Evolutionary conservation across 768 basidiomycete species (phyloP).

Genomic region (Flagelloscypha sp.): DNA sequence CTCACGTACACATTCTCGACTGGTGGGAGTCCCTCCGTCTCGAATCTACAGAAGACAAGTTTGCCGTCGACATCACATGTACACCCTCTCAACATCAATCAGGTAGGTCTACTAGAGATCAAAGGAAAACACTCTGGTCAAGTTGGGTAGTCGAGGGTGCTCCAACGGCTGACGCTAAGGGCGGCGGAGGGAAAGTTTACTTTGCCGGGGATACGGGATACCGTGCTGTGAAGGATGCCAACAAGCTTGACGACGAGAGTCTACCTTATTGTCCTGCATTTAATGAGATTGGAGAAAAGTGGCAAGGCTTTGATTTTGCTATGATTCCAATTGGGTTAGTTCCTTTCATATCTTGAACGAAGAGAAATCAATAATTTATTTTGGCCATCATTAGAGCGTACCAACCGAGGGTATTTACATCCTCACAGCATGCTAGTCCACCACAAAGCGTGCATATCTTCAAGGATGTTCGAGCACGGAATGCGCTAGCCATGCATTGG

Average conservation of each 20-base stretch:
- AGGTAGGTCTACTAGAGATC: slow-evolving; percentile 33
- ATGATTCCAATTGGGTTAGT: slow-evolving; percentile 36
- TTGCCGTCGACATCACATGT: slow-evolving; percentile 43
- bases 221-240: slow-evolving; percentile 21
- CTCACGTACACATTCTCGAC: slow-evolving; percentile 35
- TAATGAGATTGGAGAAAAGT: slow-evolving; percentile 40
- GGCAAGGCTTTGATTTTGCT: slow-evolving; percentile 41
- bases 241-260: slow-evolving; percentile 26
- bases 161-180: neutral
- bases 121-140: slow-evolving; percentile 5
- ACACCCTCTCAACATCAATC: slow-evolving; percentile 62
- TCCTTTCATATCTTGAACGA: neutral
- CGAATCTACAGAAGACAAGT: slow-evolving; percentile 11
- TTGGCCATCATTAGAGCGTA: slow-evolving; percentile 5
- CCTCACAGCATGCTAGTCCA: slow-evolving; percentile 6
- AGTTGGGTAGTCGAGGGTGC: slow-evolving; percentile 4
- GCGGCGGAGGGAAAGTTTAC: slow-evolving; percentile 16
- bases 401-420: slow-evolving; percentile 5
- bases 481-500: slow-evolving; percentile 8
- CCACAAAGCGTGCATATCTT: slow-evolving; percentile 3
- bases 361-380: neutral
- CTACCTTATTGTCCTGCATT: slow-evolving; percentile 45
- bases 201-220: slow-evolving; percentile 51
- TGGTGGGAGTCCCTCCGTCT: slow-evolving; percentile 42
- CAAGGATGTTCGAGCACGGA: slow-evolving; percentile 6